Conservation (phyloP, 768 basidiomycete genomes). For the Phallus indusiatus region DNA sequence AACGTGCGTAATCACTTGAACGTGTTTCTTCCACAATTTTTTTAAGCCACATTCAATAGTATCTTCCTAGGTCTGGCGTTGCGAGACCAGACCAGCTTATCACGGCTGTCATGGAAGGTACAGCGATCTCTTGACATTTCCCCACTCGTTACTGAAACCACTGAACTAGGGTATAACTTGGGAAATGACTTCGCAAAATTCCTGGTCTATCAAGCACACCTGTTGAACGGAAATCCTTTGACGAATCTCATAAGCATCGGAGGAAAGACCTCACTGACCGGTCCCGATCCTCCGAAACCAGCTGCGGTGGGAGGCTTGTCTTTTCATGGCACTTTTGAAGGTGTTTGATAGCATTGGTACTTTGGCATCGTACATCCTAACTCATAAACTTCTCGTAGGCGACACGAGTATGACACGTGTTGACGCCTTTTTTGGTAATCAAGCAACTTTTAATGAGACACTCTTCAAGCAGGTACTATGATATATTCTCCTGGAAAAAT, state of each 20-base stretch:
- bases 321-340: constrained; percentile 7
- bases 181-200: not conserved
- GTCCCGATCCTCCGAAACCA: not conserved
- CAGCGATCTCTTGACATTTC: not conserved
- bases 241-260: constrained; percentile 10
- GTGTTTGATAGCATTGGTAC: not conserved
- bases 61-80: constrained; percentile 4
- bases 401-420: constrained; percentile 8
- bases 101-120: constrained; percentile 5
- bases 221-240: constrained; percentile 8
- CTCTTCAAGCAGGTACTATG: constrained; percentile 2
- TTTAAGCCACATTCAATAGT: not conserved
- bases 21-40: not conserved
- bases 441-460: constrained; percentile 1
- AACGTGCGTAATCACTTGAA: constrained; percentile 23
- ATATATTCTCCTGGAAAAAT: not conserved
- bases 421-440: constrained; percentile 8
- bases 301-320: constrained; percentile 2
- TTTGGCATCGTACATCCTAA: no score
- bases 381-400: not conserved
- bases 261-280: not conserved
- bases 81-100: constrained; percentile 8
- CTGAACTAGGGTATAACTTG: not conserved
- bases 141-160: not conserved
- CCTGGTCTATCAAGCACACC: constrained; percentile 4